Base-by-base conservation (phyloP, 2,329 filamentous ascomycete genomes). In the Botrytis medusae region DNA sequence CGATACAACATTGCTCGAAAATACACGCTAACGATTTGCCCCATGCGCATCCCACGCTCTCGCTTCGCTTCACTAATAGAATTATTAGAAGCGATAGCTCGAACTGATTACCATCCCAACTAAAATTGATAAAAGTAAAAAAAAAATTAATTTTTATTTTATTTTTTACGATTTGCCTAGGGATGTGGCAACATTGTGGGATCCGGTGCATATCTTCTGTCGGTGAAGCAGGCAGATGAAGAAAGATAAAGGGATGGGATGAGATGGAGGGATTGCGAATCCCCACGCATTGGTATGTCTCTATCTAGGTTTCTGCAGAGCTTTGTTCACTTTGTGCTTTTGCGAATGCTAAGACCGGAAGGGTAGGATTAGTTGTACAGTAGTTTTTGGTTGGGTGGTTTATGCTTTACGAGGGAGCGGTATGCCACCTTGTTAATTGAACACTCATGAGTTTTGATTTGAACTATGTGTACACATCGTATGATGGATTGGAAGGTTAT, bases 291-390 rank as follows among this genome's bases (percentile, higher is more conserved):
- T n/a, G 48, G 48, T 51, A n/a, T 51, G 48, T 51, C 48, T 51
- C 48, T 16, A 51, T 51, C 48, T 51, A 51, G 48, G 25, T 51
- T 51, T n/a, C 48, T 63, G 61, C 61, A 63, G 61, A 44, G 61
- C 61, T 42, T 40, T 40, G 61, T 37, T 61, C 59, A 37, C 59
- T 25, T 25, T 44, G 22, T 42, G 37, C 37, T 51, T 51, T 51
- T 51, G 48, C 48, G 48, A n/a, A 51, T 51, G 48, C 48, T 51
- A 51, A 51, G 25, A 12, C 48, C 48, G 48, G 48, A 51, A 51
- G 48, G 48, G 25, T n/a, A 51, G 48, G 48, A 51, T 25, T n/a
- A 51, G 25, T 12, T 8, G 48, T 51, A 51, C 25, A 51, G 48
- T 51, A 51, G 48, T n/a, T n/a, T 51, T 25, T 51, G 48, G 46